phyloP scores from a whole-genome alignment of 345 rosid genomes.

The Aquilaria sinensis region DNA sequence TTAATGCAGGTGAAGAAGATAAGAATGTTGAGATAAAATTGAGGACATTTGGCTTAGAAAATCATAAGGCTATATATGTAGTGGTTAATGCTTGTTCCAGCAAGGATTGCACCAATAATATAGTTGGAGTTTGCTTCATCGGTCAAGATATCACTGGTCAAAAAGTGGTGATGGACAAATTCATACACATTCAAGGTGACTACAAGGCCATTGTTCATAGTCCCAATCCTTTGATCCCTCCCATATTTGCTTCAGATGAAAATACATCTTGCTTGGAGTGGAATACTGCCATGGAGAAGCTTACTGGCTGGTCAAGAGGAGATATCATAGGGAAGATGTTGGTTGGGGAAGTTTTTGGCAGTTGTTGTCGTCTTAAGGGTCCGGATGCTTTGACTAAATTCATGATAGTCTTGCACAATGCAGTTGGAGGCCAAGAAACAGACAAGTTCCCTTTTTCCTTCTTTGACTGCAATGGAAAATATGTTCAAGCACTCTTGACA shows the following conservation, averaged over 20 bases:
- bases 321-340: slow-evolving; percentile 83
- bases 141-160: slow-evolving; percentile 93
- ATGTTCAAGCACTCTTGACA: slow-evolving; percentile 77
- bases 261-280: slow-evolving; percentile 90
- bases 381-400: slow-evolving; percentile 84
- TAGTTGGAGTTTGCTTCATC: slow-evolving; percentile 96
- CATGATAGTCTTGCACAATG: slow-evolving; percentile 86
- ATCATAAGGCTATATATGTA: slow-evolving; percentile 60
- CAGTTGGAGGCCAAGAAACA: slow-evolving; percentile 80
- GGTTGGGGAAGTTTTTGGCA: slow-evolving; percentile 92
- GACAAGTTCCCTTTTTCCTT: slow-evolving; percentile 78
- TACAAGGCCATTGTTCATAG: slow-evolving; percentile 89
- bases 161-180: slow-evolving; percentile 93
- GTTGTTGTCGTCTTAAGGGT: slow-evolving; percentile 84
- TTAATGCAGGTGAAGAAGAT: slow-evolving; percentile 77
- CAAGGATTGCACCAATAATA: slow-evolving; percentile 76
- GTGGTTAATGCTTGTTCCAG: slow-evolving; percentile 95
- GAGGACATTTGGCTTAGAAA: slow-evolving; percentile 63
- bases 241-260: slow-evolving; percentile 92
- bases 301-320: slow-evolving; percentile 68
- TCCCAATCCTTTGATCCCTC: slow-evolving; percentile 93
- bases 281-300: slow-evolving; percentile 97
- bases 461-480: slow-evolving; percentile 66
- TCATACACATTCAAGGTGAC: slow-evolving; percentile 84
- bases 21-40: slow-evolving; percentile 88